phyloP scores from a whole-genome alignment of 495 filamentous ascomycete genomes.

The Choiromyces venosus region DNA sequence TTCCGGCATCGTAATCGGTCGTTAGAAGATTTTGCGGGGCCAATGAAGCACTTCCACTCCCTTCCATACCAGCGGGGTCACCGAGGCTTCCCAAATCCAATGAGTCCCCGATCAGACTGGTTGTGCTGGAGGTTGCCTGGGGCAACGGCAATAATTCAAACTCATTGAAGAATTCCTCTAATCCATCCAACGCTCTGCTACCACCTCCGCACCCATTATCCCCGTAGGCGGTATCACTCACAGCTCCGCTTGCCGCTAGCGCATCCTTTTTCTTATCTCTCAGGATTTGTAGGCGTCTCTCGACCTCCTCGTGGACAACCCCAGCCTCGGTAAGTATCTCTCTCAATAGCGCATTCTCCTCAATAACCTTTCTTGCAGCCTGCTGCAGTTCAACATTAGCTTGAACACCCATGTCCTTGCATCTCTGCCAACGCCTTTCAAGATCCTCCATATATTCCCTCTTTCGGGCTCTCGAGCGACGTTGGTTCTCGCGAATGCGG shows the following conservation, averaged over 20 bases:
- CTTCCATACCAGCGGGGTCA: background rate
- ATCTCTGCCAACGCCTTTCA: slow-evolving; percentile 56
- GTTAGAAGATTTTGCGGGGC: background rate
- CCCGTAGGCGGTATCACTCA: background rate
- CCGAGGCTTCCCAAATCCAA: background rate
- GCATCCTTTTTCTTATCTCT: background rate
- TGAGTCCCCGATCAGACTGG: background rate
- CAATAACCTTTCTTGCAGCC: slow-evolving; percentile 57
- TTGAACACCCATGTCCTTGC: slow-evolving; percentile 54
- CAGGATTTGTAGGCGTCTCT: slow-evolving; percentile 22
- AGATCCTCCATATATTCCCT: slow-evolving; percentile 70
- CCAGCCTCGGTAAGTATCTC: slow-evolving; percentile 44
- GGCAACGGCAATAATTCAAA: background rate
- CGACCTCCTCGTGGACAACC: slow-evolving; percentile 24
- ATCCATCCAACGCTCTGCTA: background rate
- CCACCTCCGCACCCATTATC: slow-evolving; percentile 12
- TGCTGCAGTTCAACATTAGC: slow-evolving; percentile 58
- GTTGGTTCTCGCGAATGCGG: slow-evolving; percentile 70
- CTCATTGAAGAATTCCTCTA: background rate
- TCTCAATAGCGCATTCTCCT: slow-evolving; percentile 56
- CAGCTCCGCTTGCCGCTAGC: background rate
- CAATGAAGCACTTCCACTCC: background rate
- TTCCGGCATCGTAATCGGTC: background rate
- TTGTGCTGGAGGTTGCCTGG: background rate
- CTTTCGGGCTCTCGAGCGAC: slow-evolving; percentile 66